phyloP scores from a whole-genome alignment of 2,329 filamentous ascomycete species.

The Aspergillus novofumigatus region DNA sequence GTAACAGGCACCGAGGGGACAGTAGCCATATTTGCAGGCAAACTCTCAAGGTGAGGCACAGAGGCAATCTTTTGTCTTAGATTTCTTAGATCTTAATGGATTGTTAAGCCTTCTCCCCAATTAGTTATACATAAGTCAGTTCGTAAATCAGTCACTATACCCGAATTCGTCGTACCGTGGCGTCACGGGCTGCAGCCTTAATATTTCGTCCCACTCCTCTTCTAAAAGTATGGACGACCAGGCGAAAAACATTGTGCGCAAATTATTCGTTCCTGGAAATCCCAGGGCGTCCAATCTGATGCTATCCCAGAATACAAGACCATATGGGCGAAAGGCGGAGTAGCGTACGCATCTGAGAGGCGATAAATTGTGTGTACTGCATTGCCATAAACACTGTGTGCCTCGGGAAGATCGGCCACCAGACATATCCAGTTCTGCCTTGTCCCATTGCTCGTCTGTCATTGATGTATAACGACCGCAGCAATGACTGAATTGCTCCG shows the following conservation, averaged over 20 bases:
- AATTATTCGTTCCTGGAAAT: neutral
- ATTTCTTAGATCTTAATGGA: too few relatives aligned
- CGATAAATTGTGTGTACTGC: neutral
- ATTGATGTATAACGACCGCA: slow-evolving; percentile 1
- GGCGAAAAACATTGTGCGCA: slow-evolving; percentile 2
- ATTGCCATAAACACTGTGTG: neutral
- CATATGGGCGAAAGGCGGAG: slow-evolving; percentile 1
- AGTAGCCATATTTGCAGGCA: too few relatives aligned
- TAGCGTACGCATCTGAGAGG: neutral
- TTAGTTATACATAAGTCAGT: too few relatives aligned
- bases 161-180: neutral
- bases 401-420: neutral
- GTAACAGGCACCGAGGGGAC: too few relatives aligned
- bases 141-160: too few relatives aligned
- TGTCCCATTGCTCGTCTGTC: neutral
- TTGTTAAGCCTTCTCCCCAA: too few relatives aligned
- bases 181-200: neutral
- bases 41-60: too few relatives aligned
- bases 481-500: neutral
- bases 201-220: slow-evolving; percentile 3
- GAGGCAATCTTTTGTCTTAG: too few relatives aligned
- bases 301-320: neutral
- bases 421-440: too few relatives aligned
- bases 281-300: neutral
- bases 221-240: slow-evolving; percentile 4